Conservation (phyloP, 2,329 filamentous ascomycete genomes). For the Hypoxylon sp. region DNA sequence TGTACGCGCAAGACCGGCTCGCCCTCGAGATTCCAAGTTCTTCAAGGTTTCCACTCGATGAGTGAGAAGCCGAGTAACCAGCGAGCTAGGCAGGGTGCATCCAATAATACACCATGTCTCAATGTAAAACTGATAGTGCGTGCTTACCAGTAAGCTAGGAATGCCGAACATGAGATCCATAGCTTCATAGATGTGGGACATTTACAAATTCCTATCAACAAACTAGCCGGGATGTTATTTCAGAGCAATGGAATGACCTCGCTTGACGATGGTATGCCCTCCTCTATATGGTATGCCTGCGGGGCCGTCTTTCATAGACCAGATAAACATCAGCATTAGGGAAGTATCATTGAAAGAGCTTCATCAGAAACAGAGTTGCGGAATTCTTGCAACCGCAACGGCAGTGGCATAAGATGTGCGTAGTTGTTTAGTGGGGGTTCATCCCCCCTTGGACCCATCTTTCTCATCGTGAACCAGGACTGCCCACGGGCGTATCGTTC, state of each 20-base stretch:
- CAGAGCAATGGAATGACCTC: conserved; percentile 20
- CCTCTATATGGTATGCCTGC: neutral
- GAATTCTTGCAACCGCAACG: conserved; percentile 32
- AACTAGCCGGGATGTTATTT: conserved; percentile 4
- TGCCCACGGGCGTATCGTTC: conserved; percentile 29
- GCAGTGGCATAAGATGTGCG: conserved; percentile 27
- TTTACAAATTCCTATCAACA: conserved; percentile 30
- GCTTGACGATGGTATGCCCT: conserved; percentile 8
- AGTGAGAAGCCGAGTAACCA: conserved; percentile 17
- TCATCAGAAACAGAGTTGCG: conserved; percentile 27
- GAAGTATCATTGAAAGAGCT: conserved; percentile 1
- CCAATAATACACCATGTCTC: conserved; percentile 22
- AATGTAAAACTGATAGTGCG: conserved; percentile 13
- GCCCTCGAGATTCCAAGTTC: conserved; percentile 21
- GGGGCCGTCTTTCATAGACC: conserved; percentile 5
- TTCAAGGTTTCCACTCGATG: conserved; percentile 2
- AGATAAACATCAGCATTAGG: conserved; percentile 18
- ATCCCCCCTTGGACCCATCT: conserved; percentile 30
- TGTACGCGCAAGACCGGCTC: conserved; percentile 12
- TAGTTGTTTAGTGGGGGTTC: conserved; percentile 33
- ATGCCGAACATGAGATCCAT: conserved; percentile 26
- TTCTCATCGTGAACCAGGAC: conserved; percentile 40
- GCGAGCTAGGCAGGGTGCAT: conserved; percentile 32
- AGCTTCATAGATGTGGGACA: conserved; percentile 14
- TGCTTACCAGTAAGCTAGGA: conserved; percentile 24